These are phyloP conservation scores for Phytopythium kandeliae DNA, from an alignment of 352 stramenopile genomes.

Conservation along the genomic window DNA sequence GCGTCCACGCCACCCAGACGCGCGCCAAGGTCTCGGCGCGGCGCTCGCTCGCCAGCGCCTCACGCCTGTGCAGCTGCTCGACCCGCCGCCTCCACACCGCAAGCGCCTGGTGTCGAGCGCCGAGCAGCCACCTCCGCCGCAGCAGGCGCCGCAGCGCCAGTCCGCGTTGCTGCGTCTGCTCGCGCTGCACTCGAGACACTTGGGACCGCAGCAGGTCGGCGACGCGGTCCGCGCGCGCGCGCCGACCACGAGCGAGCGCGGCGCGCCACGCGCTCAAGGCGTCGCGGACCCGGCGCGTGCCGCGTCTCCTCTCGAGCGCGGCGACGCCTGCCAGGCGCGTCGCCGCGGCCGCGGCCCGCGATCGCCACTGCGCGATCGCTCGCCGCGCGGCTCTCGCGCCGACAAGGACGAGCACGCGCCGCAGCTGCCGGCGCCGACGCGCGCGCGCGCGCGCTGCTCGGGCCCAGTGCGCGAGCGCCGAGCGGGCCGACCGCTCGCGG, in stretches of 20 bases:
- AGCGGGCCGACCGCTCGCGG: background rate
- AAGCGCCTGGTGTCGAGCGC: background rate
- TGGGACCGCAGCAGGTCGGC: background rate
- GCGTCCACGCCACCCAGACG: background rate
- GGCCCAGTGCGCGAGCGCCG: background rate
- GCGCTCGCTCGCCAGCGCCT: background rate
- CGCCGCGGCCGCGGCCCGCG: background rate
- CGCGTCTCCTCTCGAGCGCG: background rate
- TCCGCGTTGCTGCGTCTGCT: background rate
- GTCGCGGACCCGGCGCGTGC: background rate
- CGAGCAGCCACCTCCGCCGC: background rate
- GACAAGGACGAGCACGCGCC: background rate
- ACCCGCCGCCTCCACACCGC: background rate
- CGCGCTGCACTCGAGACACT: background rate
- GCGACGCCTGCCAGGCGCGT: background rate
- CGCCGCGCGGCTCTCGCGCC: background rate
- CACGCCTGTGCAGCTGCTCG: background rate
- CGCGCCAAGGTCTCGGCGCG: background rate
- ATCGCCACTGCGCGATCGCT: background rate
- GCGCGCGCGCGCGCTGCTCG: background rate
- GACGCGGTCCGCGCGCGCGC: background rate
- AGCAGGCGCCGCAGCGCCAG: background rate
- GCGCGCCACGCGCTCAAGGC: background rate
- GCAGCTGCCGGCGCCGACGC: background rate
- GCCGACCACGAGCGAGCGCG: background rate